These are phyloP conservation scores for Cynanchum wilfordii DNA, from an alignment of 257 asterid species.

Conservation along the genomic window DNA sequence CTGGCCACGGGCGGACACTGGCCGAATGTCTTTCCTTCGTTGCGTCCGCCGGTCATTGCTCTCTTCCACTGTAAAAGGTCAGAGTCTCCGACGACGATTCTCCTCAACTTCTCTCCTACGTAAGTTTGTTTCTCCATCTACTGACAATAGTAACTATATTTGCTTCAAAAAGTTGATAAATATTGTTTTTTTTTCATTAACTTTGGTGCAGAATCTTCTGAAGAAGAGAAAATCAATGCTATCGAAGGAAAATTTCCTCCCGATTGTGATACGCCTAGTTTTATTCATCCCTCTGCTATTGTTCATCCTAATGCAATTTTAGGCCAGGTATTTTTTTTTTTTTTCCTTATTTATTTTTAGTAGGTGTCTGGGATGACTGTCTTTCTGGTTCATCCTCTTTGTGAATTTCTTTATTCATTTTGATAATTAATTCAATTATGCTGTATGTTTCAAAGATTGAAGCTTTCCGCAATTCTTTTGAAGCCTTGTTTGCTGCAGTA, in stretches of 20 bases:
- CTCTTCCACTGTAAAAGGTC: slow-evolving; percentile 31
- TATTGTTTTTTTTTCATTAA: not conserved
- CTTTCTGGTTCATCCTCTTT: not conserved
- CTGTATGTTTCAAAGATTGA: not conserved
- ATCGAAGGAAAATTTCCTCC: slow-evolving; percentile 15
- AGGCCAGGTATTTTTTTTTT: slow-evolving; percentile 52
- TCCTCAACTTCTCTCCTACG: slow-evolving; percentile 44
- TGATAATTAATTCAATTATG: not conserved
- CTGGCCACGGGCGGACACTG: not conserved
- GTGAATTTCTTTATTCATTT: not conserved
- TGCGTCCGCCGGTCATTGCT: slow-evolving; percentile 27
- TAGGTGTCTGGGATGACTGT: not conserved
- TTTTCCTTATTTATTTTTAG: not conserved
- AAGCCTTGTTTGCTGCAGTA: not conserved
- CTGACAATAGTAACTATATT: not conserved
- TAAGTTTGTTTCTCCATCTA: slow-evolving; percentile 14
- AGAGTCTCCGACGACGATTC: slow-evolving; percentile 30
- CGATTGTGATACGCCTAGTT: slow-evolving; percentile 11
- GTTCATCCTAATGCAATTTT: slow-evolving; percentile 63
- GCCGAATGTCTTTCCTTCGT: slow-evolving; percentile 29
- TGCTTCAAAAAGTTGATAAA: not conserved
- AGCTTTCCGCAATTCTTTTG: not conserved
- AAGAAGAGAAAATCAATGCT: slow-evolving; percentile 31
- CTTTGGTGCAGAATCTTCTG: slow-evolving; percentile 38
- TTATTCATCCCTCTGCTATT: slow-evolving; percentile 61